Evolutionary conservation across 208 protist genomes (phyloP), one percentile per base, ranked within the genome.

Genomic region (Leishmania braziliensis): DNA sequence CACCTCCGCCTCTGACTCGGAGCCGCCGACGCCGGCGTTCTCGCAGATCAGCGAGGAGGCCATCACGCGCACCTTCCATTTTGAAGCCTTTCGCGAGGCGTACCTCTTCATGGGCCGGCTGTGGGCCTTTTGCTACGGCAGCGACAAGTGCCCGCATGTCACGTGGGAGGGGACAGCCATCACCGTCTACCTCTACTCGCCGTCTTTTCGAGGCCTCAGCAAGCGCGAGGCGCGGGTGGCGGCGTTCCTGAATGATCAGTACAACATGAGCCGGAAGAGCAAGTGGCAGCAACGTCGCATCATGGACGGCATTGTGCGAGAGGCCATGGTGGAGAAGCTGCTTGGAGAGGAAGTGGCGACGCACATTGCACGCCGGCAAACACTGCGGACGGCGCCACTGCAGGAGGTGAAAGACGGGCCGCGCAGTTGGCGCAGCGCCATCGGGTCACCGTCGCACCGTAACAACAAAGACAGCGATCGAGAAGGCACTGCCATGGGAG

Each of bases 241-340:
- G 29, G 93, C 93, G 33, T 97, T 97, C 85, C 63, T 95, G 53
- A 97, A 97, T 54, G 93, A 97, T 79, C 91, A 95, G 79, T 95
- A 90, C 84, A 95, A 95, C 87, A 95, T 97, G 92, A 75, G 89
- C 51, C 88, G 86, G 74, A 97, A 97, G 78, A 94, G 91, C 65
- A 86, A 88, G 80, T 76, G 63, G 83, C 93, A 97, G 86, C 90
- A 91, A 62, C 78, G 51, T 1, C 78, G 80, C 48, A 80, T 84
- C 66, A 53, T 81, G 53, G 80, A 87, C 48, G 77, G 72, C 46
- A 75, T 87, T 54, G 73, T 87, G 56, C 74, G 70, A 10, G n/a
- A 62, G 23, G 75, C 92, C 14, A 68, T 73, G 10, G 85, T 93
- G 33, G 92, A 94, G 84, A 75, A 90, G 71, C 48, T 92, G 63